A percentile compares a stretch with the other conserved stretches of the same genome.
phyloP scores from a whole-genome alignment of 2,329 filamentous ascomycete species.

The Epichloe scottii region DNA sequence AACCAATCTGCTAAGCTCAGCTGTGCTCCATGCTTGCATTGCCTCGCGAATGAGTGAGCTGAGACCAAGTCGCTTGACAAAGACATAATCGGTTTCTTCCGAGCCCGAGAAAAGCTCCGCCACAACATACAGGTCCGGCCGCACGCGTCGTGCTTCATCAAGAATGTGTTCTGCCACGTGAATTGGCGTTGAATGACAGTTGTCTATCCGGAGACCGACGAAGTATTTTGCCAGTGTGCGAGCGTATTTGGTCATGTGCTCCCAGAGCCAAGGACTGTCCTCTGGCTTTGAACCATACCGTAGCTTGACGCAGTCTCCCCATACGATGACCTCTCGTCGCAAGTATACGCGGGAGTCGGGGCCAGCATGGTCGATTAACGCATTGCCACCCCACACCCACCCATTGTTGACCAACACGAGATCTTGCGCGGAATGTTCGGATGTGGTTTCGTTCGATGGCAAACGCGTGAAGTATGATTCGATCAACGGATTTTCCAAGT shows the following conservation, averaged over 20 bases:
- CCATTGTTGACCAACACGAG: slow-evolving; percentile 88
- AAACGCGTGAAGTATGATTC: slow-evolving; percentile 93
- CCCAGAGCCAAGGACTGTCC: slow-evolving; percentile 90
- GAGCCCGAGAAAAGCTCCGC: slow-evolving; percentile 93
- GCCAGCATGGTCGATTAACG: slow-evolving; percentile 85
- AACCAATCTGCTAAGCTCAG: slow-evolving; percentile 81
- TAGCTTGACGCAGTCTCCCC: slow-evolving; percentile 97
- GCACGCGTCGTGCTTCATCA: slow-evolving; percentile 79
- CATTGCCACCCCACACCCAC: slow-evolving; percentile 97
- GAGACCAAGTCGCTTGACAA: slow-evolving; percentile 83
- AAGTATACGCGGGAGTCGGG: slow-evolving; percentile 84
- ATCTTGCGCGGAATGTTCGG: slow-evolving; percentile 61
- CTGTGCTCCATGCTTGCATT: slow-evolving; percentile 97
- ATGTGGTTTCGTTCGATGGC: slow-evolving; percentile 64
- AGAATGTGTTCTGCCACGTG: slow-evolving; percentile 91
- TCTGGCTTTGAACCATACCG: slow-evolving; percentile 70
- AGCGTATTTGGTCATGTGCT: slow-evolving; percentile 90
- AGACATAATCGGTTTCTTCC: slow-evolving; percentile 91
- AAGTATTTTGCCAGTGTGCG: slow-evolving; percentile 90
- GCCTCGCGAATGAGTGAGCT: slow-evolving; percentile 90
- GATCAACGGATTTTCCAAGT: slow-evolving; percentile 64
- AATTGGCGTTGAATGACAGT: slow-evolving; percentile 91
- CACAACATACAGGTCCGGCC: slow-evolving; percentile 80
- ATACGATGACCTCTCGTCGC: slow-evolving; percentile 91
- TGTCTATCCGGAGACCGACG: slow-evolving; percentile 90